Conservation (phyloP, 2,329 filamentous ascomycete species). For the Aureobasidium sp. region DNA sequence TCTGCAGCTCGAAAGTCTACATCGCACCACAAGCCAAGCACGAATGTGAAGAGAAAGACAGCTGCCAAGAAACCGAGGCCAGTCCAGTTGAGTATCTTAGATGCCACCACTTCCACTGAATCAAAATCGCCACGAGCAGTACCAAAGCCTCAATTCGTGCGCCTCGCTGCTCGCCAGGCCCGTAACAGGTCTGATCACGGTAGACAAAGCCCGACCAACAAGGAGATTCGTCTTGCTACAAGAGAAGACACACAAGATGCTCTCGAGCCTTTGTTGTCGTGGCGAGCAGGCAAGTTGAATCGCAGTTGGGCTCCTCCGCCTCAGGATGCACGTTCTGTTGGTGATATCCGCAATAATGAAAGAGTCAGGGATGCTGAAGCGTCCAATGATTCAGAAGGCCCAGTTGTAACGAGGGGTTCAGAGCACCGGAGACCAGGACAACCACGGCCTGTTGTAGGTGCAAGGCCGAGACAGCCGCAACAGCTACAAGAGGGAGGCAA, state of each 20-base stretch:
- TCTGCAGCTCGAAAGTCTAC: background rate
- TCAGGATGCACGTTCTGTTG: background rate
- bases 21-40: background rate
- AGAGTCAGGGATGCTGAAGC: background rate
- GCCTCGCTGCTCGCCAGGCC: conserved; percentile 48
- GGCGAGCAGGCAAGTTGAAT: conserved; percentile 42
- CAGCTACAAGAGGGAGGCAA: background rate
- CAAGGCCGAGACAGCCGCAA: background rate
- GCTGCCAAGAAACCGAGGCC: conserved; percentile 14
- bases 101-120: conserved; percentile 33
- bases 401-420: background rate
- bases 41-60: conserved; percentile 3
- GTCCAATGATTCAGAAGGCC: background rate
- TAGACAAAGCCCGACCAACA: conserved; percentile 45
- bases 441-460: background rate
- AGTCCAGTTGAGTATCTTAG: conserved; percentile 44
- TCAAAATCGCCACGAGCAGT: conserved; percentile 24
- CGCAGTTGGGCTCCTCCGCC: background rate
- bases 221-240: conserved; percentile 47
- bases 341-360: background rate
- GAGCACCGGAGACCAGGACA: background rate
- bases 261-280: conserved; percentile 42
- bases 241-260: conserved; percentile 50
- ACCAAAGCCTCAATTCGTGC: conserved; percentile 47
- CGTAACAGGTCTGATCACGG: conserved; percentile 42